Base-by-base conservation (phyloP, 441 rosid species). In the Adansonia gregorii region DNA sequence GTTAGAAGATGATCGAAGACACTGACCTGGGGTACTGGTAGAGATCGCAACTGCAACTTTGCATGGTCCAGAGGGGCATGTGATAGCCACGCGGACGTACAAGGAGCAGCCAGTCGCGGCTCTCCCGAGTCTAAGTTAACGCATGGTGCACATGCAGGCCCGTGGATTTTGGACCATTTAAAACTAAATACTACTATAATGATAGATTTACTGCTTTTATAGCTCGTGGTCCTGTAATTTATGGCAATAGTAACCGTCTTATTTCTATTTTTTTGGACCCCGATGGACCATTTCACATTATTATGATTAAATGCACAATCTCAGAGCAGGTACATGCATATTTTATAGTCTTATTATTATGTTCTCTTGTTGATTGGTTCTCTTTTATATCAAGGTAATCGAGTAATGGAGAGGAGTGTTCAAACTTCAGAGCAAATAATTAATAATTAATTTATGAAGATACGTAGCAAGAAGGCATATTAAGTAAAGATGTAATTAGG, bases 31-130 rank as follows among this genome's bases (percentile, higher is more conserved):
- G 35, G 35, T 27, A 27, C 12, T 20, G 43, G 43, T 8, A 20
- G 67, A 24, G 67, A 24, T 56, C 24, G 43, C 14, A 27, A 43
- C 67, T 27, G 67, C 35, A 27, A 27, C 35, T 27, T 17, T 55
- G 74, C 69, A 76, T 82, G 89, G 87, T 83, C 89, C 89, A 79
- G 76, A 52, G 72, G 9, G 9, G 77, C 83, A 80, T 76, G 80
- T 82, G 87, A 82, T 19, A 51, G 35, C 81, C 81, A 73, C 49
- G 73, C 67, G 67, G 74, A 64, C 64, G 67, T 41, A 51, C 71
- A 17, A 67, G 61, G 45, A 24, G 10, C 55, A 45, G 45, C 0
- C 17, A 45, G 64, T 41, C 19, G 74, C 80, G 61, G 74, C 77
- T 72, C 69, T 69, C 70, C 24, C 35, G 12, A 67, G 8, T 24